Evolutionary conservation across 1,284 basidiomycete genomes (phyloP), one percentile per base, ranked within the genome.

Genomic region (Ceratobasidium papillatum): DNA sequence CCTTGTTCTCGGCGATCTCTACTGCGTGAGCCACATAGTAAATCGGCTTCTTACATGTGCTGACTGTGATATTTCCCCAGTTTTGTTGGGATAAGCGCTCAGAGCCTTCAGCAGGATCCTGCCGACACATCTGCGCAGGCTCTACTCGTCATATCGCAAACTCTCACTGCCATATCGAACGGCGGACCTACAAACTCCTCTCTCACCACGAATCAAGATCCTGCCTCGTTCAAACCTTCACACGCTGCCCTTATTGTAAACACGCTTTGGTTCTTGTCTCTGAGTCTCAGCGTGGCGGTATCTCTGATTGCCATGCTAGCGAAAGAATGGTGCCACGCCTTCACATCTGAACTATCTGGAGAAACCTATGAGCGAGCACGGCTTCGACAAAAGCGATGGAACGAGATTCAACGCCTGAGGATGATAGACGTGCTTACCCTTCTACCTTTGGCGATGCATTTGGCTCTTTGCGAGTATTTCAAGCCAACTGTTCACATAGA

Each of bases 1-100:
- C 56, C 7, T 25, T 71, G 43, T 71, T 71, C 43, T 71, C 68
- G 19, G 68, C 56, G n/a, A 61, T 71, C 9, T 71, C 56, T 11
- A 61, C 68, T 27, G 68, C 56, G 68, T 71, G 22, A 14, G 65
- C 25, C 17, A 1, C 27, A 11, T 45, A 22, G 22, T n/a, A 45
- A 63, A 0, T 63, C 2, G 49, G 8, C 7, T 1, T 38, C 3
- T 54, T 45, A 2, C 27, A 25, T 51, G 36, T 22, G 36, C n/a
- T 56, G 17, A 59, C 22, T 7, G 5, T 32, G 41, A n/a, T 32
- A 9, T 32, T 11, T 12, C 22, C 14, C n/a, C 30, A 66, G 65
- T 12, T 68, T 68, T 11, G 38, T 68, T 14, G 25, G 19, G 8
- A 52, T 52, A 32, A 68, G 65, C 12, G n/a, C 65, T 30, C 49